Evolutionary conservation across 1,284 basidiomycete genomes (phyloP).

Genomic region (Leccinum griseonigrum): DNA sequence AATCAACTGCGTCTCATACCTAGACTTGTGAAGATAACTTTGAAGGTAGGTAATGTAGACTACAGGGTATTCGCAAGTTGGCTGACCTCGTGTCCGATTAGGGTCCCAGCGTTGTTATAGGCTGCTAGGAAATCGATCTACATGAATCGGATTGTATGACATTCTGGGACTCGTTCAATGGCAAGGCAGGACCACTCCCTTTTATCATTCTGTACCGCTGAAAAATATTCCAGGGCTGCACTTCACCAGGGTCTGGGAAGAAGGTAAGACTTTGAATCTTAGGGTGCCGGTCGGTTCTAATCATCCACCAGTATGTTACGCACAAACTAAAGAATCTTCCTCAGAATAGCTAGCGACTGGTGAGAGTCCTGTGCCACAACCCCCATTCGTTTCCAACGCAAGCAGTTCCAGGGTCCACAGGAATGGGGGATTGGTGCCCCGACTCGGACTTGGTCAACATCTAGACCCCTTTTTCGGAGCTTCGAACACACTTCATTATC

Average conservation of each 20-base stretch:
- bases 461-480: conserved; percentile 52
- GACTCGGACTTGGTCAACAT: too few species aligned
- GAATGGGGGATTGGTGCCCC: conserved; percentile 9
- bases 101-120: conserved; percentile 23
- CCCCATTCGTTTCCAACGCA: conserved; percentile 13
- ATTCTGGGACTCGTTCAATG: conserved; percentile 22
- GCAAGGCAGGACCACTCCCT: conserved; percentile 11
- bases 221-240: conserved; percentile 22
- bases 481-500: conserved; percentile 55
- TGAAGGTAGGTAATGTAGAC: conserved; percentile 10
- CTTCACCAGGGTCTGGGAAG: conserved; percentile 25
- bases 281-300: background rate
- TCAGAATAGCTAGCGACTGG: conserved; percentile 14
- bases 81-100: conserved; percentile 8
- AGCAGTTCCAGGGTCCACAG: conserved; percentile 21
- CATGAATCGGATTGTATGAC: conserved; percentile 22
- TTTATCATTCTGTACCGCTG: background rate
- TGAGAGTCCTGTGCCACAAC: conserved; percentile 29
- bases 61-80: background rate
- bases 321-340: conserved; percentile 27
- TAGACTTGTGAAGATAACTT: conserved; percentile 24
- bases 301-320: conserved; percentile 15
- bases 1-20: conserved; percentile 22
- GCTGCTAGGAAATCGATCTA: conserved; percentile 23
- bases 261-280: conserved; percentile 8